Evolutionary conservation across 108 stramenopile genomes (phyloP).

Genomic region (Seminavis robusta): DNA sequence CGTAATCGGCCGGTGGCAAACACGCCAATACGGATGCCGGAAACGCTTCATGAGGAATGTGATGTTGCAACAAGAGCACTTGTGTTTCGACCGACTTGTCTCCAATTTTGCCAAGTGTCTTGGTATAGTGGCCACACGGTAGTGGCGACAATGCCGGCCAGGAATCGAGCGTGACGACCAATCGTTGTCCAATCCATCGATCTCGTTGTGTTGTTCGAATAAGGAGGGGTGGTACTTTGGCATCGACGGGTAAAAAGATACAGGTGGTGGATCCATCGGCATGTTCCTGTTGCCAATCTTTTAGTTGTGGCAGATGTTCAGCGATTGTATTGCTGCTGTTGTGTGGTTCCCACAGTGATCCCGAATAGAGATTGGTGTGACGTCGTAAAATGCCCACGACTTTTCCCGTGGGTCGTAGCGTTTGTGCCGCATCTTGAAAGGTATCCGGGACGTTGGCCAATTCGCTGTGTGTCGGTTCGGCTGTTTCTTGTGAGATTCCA

Average conservation of each 20-base stretch:
- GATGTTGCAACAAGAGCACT: constrained; percentile 91
- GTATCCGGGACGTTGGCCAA: constrained; percentile 59
- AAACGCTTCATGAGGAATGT: constrained; percentile 95
- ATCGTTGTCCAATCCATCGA: constrained; percentile 67
- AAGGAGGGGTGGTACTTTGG: constrained; percentile 74
- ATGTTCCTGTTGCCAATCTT: constrained; percentile 83
- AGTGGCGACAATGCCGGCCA: constrained; percentile 88
- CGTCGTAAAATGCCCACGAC: constrained; percentile 87
- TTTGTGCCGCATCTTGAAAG: constrained; percentile 33
- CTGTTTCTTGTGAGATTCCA: constrained; percentile 70
- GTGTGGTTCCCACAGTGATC: constrained; percentile 8
- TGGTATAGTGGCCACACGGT: constrained; percentile 93
- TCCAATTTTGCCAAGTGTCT: constrained; percentile 84
- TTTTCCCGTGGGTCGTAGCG: constrained; percentile 72
- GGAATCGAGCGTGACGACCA: constrained; percentile 84
- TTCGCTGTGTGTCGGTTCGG: constrained; percentile 61
- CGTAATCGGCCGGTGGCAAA: constrained; percentile 91
- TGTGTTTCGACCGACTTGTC: constrained; percentile 95
- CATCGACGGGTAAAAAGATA: constrained; percentile 92
- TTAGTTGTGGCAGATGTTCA: constrained; percentile 62
- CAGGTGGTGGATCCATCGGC: constrained; percentile 74
- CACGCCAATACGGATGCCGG: constrained; percentile 94
- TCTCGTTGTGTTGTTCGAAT: constrained; percentile 79
- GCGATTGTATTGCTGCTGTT: too few relatives aligned
- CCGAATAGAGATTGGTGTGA: constrained; percentile 70